These are phyloP conservation scores for Phytophthora syringae DNA, from an alignment of 352 stramenopile genomes.

Conservation along the genomic window DNA sequence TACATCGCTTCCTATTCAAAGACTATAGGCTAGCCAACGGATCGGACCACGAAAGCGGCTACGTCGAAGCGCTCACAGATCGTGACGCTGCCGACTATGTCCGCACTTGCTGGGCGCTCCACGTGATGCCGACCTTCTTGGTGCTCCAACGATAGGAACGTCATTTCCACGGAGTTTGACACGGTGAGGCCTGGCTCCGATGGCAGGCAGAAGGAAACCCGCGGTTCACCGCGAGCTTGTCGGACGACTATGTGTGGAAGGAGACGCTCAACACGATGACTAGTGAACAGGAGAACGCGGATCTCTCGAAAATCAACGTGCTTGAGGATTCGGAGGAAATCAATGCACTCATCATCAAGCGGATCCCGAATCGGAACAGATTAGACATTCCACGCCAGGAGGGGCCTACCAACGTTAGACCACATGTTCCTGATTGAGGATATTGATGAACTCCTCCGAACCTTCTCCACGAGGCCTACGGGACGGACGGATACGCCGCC, in stretches of 20 bases:
- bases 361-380: neutral
- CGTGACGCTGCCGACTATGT: neutral
- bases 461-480: too few species aligned
- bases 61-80: neutral
- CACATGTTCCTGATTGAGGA: too few species aligned
- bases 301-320: neutral
- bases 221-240: neutral
- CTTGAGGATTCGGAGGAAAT: neutral
- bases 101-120: neutral
- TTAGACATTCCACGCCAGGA: neutral
- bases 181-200: neutral
- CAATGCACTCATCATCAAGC: neutral
- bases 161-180: constrained; percentile 8
- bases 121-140: constrained; percentile 1
- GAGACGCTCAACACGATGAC: neutral
- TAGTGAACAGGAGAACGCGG: neutral
- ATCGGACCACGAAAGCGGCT: constrained; percentile 4
- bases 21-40: neutral
- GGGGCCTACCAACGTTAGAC: neutral
- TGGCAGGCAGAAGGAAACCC: constrained; percentile 10
- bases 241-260: neutral
- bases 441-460: too few species aligned
- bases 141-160: neutral
- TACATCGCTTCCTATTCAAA: constrained; percentile 8
- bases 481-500: too few species aligned